Conservation (phyloP, 768 basidiomycete genomes). For the Pleurotus tuoliensis region DNA sequence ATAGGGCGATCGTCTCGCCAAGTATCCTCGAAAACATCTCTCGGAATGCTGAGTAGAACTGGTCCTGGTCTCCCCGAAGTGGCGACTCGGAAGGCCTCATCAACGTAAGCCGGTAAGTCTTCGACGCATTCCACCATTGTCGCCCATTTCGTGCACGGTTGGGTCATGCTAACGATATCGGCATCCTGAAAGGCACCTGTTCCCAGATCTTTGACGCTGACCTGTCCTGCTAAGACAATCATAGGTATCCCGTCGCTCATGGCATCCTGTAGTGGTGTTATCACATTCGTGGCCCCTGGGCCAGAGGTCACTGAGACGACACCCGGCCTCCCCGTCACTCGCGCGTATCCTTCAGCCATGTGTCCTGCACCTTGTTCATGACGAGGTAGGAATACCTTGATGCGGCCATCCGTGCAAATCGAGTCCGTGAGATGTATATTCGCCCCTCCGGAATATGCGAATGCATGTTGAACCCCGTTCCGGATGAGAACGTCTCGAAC, state of each 20-base stretch:
- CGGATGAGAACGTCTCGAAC: slow-evolving; percentile 99
- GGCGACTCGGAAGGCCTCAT: slow-evolving; percentile 99
- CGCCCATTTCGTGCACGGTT: slow-evolving; percentile 99
- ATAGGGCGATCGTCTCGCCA: slow-evolving; percentile 80
- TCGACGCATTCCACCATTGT: slow-evolving; percentile 98
- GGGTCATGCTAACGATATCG: slow-evolving; percentile 91
- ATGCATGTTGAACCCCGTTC: slow-evolving; percentile 92
- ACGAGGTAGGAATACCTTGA: slow-evolving; percentile 91
- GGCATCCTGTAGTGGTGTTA: slow-evolving; percentile 98
- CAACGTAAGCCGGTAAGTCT: slow-evolving; percentile 91
- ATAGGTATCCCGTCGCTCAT: slow-evolving; percentile 91
- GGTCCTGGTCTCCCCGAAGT: slow-evolving; percentile 96
- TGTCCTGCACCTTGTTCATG: slow-evolving; percentile 99
- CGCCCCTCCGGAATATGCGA: slow-evolving; percentile 97
- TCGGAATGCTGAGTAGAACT: slow-evolving; percentile 97
- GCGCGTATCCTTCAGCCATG: slow-evolving; percentile 98
- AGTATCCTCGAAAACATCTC: slow-evolving; percentile 92
- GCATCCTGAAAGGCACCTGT: slow-evolving; percentile 99
- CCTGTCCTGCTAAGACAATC: slow-evolving; percentile 95
- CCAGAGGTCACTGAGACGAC: slow-evolving; percentile 98
- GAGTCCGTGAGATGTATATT: slow-evolving; percentile 98
- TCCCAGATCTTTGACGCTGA: slow-evolving; percentile 95
- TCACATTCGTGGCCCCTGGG: slow-evolving; percentile 95
- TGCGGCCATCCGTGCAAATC: slow-evolving; percentile 92
- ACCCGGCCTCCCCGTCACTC: slow-evolving; percentile 95